Evolutionary conservation across 2,329 filamentous ascomycete genomes (phyloP).

Genomic region (Neocucurbitaria cava): DNA sequence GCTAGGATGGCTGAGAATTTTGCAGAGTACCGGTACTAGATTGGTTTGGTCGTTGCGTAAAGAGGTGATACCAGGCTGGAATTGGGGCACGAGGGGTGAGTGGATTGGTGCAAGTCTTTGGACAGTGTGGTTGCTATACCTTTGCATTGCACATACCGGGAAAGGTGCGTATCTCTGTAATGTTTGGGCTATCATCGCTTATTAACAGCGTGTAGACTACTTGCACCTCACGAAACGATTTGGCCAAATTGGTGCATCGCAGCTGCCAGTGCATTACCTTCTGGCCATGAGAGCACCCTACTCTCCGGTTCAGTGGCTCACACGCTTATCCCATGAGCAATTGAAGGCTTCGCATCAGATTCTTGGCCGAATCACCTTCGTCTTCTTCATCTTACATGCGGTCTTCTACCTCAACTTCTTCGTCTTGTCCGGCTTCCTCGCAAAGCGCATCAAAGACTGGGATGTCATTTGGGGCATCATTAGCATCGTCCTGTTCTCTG

Average conservation of each 20-base stretch:
- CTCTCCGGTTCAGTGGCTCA: conserved; percentile 60
- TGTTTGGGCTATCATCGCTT: neutral
- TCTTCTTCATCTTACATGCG: conserved; percentile 61
- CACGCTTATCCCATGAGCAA: conserved; percentile 61
- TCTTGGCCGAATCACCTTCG: conserved; percentile 61
- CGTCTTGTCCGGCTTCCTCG: conserved; percentile 56
- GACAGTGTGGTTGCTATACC: conserved; percentile 60
- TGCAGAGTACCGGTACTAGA: conserved; percentile 33
- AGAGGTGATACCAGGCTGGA: conserved; percentile 52
- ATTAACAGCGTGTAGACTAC: conserved; percentile 57
- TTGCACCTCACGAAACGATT: conserved; percentile 69
- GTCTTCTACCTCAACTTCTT: conserved; percentile 66
- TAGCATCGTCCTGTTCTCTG: conserved; percentile 54
- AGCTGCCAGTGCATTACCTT: conserved; percentile 65
- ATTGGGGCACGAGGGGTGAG: conserved; percentile 61
- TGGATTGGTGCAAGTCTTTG: conserved; percentile 58
- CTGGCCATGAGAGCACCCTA: conserved; percentile 61
- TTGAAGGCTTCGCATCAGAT: conserved; percentile 66
- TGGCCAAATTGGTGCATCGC: conserved; percentile 65
- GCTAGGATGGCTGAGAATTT: conserved; percentile 30
- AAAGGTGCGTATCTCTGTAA: conserved; percentile 55
- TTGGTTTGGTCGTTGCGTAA: conserved; percentile 55
- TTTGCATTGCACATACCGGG: conserved; percentile 60
- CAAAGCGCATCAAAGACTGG: conserved; percentile 61
- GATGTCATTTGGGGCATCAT: conserved; percentile 65